Percentiles rank a stretch among this genome's conserved stretches.
These are phyloP conservation scores for Stephania yunnanensis DNA, from an alignment of 164 flowering plant genomes.

Conservation along the genomic window DNA sequence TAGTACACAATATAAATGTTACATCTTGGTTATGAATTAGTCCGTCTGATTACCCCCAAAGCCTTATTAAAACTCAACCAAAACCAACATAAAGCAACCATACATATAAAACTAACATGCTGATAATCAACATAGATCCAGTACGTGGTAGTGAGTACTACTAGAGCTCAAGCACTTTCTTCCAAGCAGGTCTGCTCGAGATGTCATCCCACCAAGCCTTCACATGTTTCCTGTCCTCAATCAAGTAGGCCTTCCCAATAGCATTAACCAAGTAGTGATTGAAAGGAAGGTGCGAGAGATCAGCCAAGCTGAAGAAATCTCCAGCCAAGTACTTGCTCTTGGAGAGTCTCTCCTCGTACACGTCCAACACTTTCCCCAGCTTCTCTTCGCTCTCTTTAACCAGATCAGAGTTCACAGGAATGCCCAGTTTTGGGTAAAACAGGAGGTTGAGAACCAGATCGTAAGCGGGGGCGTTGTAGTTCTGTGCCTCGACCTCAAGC, in stretches of 20 bases:
- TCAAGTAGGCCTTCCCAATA: conserved; percentile 35
- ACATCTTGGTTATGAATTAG: too few species aligned
- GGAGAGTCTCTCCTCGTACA: conserved; percentile 47
- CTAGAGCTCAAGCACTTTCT: conserved; percentile 18
- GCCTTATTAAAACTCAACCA: too few species aligned
- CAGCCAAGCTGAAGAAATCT: conserved; percentile 53
- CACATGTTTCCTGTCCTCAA: conserved; percentile 43
- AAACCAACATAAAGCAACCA: too few species aligned
- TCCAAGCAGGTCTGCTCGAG: conserved; percentile 27
- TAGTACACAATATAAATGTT: too few species aligned
- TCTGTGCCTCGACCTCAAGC: conserved; percentile 44
- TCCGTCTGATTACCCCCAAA: too few species aligned
- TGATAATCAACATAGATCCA: too few species aligned
- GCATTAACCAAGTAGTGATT: conserved; percentile 31
- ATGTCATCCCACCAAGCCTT: conserved; percentile 49
- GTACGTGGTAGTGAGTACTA: too few species aligned
- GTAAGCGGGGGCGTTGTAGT: conserved; percentile 30
- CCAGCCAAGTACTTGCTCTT: conserved; percentile 53
- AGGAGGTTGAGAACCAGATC: conserved; percentile 27
- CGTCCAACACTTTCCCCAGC: conserved; percentile 38
- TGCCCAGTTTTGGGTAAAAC: conserved; percentile 25
- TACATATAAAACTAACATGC: too few species aligned
- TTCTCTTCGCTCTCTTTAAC: conserved; percentile 38
- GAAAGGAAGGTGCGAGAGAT: conserved; percentile 48
- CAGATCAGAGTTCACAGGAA: conserved; percentile 22